Base-by-base conservation (phyloP, 371 early-diverging fungal species). In the Mortierella polycephala region DNA sequence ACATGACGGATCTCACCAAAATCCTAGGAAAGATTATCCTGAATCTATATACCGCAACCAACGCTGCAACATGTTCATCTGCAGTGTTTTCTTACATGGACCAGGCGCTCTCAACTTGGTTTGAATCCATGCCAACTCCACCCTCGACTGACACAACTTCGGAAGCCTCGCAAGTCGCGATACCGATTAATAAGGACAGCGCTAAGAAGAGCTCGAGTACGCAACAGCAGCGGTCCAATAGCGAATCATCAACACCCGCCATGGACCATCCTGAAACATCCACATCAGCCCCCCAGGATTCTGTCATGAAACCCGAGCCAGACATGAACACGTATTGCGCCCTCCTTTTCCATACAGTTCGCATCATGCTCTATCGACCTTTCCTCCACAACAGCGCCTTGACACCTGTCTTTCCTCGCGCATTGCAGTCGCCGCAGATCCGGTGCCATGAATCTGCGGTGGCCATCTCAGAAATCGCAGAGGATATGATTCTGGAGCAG, bases 1-100 rank as follows among this genome's bases (percentile, higher is more conserved):
- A 57, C 30, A 85, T 86, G 21, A 88, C 86, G 53, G 85, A 87
- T 50, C 64, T 89, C 42, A 81, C 88, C 81, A 84, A 85, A 60
- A 88, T 89, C 39, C 82, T 79, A 0, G 80, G 89, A 56, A 88
- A 87, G 66, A 80, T 87, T 20, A 86, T 87, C 52, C 83, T 87
- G 53, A 86, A 86, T 30, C 83, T 86, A 45, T 74, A 79, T 56
- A 69, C 73, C 71, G 60, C 88, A 76, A 46, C 83, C 75, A 50
- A 85, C 81, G 61, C 87, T 71, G 62, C 85, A 71, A 37, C 87
- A 68, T 41, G 87, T 80, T 64, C 85, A 79, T 30, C 75, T 71
- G 55, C 71, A 74, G 53, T 86, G 82, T 54, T 89, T 46, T 85
- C 87, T 1, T 77, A 85, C 13, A 60, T 89, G 46, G 87, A 88